Base-by-base conservation (phyloP, 2,329 filamentous ascomycete genomes). In the Colletotrichum sansevieriae region DNA sequence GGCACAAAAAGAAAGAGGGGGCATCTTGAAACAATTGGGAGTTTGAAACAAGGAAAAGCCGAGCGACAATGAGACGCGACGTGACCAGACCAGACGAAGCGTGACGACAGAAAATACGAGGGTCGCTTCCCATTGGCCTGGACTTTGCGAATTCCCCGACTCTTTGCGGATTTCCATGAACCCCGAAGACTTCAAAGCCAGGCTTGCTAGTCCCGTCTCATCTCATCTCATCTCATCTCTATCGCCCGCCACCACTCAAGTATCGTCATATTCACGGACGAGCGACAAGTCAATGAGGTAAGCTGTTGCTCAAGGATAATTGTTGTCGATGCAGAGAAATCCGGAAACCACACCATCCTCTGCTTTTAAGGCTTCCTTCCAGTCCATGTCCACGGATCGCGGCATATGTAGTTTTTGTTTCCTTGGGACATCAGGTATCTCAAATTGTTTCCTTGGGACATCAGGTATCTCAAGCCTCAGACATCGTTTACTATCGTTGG, bases 21-120 rank as follows among this genome's bases (percentile, higher is more conserved):
- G 22, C 22, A 51, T 25, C 33, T 51, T 63, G 58, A 67, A 63
- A 67, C 64, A 63, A 47, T 20, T 15, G 35, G 9, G 64, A 44
- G 41, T 18, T 18, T 63, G 64, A 67, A 67, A 67, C 59, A 51
- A 51, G 58, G 41, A 67, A 57, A 37, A 63, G 41, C 58, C 43
- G 51, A 63, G 49, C 51, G 12, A 55, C 41, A 59, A 57, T 49
- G 43, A 67, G 64, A 35, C 51, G 35, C 25, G 59, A 54, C 33
- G 29, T 13, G 33, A 57, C 64, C n/a, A 56, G 58, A 56, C 43
- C 41, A 63, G 58, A 58, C 43, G 18, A 55, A 25, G 55, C 47
- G 7, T 9, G 41, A 62, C 43, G 18, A 11, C 11, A 51, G 29
- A 29, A 10, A 47, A 66, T 35, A 63, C 29, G 49, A 66, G 39